Evolutionary conservation across 305 asterid genomes (phyloP), one percentile per base, ranked within the genome.

Genomic region (Plantago lanceolata): DNA sequence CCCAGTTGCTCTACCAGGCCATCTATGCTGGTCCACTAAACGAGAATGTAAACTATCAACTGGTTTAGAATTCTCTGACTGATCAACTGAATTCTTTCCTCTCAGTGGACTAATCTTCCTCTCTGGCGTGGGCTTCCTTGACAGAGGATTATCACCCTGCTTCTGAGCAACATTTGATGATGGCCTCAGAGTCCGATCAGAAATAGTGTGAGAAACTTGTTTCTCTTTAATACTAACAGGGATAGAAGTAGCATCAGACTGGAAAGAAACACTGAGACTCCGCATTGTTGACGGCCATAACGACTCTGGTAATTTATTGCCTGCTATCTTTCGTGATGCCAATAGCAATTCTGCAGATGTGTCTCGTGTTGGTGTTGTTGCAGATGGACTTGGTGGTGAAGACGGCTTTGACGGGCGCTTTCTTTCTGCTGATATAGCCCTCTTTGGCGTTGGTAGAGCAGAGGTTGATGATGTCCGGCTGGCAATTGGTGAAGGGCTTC

Each of bases 221-320:
- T 81, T 88, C 28, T 81, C 96, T 71, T 71, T 86, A 78, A 79
- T 91, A 61, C 76, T 59, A 66, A 66, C 48, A 1, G 94, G 82
- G 61, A 71, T 65, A 51, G 84, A 71, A 63, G 70, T 29, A 4
- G 75, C 8, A 76, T 78, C 90, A 45, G 85, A 72, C 70, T 85
- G 96, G 63, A 84, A 84, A 35, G 96, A 85, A 63, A 60, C 82
- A 63, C 76, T 68, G n/a, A 75, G 84, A 76, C 86, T 83, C 67
- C 90, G 78, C 94, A 81, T 83, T 47, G 88, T 86, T 24, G 96
- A 81, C 1, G 97, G 96, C 97, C 96, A 90, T 73, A 93, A 77
- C 71, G 89, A 82, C 70, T 89, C 96, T 0, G 96, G 82, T 69
- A 80, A 72, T 47, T 77, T 80, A 68, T 67, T 84, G 60, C 78